Evolutionary conservation across 176 grass and related monocot genomes (phyloP), one percentile per base, ranked within the genome.

Genomic region (Guadua angustifolia): DNA sequence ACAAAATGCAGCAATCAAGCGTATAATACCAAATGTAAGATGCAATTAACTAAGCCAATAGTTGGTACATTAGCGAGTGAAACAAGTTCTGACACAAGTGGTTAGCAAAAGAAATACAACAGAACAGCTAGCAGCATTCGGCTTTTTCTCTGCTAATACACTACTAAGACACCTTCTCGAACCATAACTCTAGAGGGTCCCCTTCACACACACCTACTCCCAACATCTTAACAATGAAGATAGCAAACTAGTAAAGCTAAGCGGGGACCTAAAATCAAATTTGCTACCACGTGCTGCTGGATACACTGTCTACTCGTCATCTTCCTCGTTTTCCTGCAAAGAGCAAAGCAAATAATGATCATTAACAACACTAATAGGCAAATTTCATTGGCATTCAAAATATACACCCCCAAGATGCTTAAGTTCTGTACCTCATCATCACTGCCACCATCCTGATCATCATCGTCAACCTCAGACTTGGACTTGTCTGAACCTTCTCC

Each of bases 391-490:
- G 47, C 21, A 78, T 16, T 59, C 39, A 40, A 47, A 46, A 39
- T 40, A 79, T 5, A 59, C 22, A 66, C 40, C 59, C 86, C 32
- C 9, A 22, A 24, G 49, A 33, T 19, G 18, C 1, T 58, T 15
- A 18, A 6, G 9, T 69, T 67, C 4, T 56, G 58, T 83, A 95
- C 94, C 86, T 96, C 90, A 0, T 90, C 90, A 1, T n/a, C n/a
- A n/a, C 88, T 91, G 5, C 81, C 82, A 39, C 21, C 82, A 61
- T 87, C 71, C 1, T 84, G 66, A 1, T 90, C 78, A 0, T 90
- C 93, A 12, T 94, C 94, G 29, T 95, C 91, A 0, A 96, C 81
- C 81, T 96, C 94, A 9, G 94, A 95, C 42, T 93, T 95, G 40
- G 93, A 86, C 40, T 89, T 92, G 84, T 92, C 91, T 40, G 88